Percentiles rank a stretch among this genome's conserved stretches.
These are phyloP conservation scores for Ophiostoma populinum DNA, from an alignment of 2,329 filamentous ascomycete species.

Conservation along the genomic window DNA sequence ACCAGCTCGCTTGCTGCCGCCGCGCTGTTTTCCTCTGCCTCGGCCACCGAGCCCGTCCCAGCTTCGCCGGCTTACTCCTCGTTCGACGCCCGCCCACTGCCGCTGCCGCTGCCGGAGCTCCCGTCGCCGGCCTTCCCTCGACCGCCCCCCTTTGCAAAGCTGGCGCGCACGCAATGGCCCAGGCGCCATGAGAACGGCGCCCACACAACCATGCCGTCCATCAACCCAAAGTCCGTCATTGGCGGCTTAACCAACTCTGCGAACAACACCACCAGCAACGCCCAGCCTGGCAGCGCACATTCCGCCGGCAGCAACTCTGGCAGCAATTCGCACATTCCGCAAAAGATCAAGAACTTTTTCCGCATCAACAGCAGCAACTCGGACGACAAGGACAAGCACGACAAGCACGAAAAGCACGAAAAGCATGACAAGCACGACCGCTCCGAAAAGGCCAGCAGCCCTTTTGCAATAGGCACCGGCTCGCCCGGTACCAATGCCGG, in stretches of 20 bases:
- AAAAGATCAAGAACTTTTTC: constrained; percentile 55
- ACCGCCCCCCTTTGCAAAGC: constrained; percentile 3
- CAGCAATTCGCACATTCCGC: constrained; percentile 35
- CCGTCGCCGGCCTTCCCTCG: not conserved
- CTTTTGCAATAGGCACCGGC: not conserved
- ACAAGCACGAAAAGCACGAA: constrained; percentile 12
- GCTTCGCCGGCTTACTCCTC: too few relatives aligned
- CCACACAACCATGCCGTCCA: constrained; percentile 14
- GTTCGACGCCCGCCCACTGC: too few relatives aligned
- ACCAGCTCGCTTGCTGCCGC: too few relatives aligned
- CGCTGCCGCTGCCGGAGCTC: too few relatives aligned
- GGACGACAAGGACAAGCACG: constrained; percentile 18
- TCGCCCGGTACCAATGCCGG: constrained; percentile 1
- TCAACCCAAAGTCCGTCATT: constrained; percentile 31
- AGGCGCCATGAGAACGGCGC: constrained; percentile 13
- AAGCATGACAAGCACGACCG: constrained; percentile 1
- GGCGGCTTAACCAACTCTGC: constrained; percentile 46
- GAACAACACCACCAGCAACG: constrained; percentile 11
- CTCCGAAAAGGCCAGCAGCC: constrained; percentile 1
- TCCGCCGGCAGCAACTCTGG: constrained; percentile 3
- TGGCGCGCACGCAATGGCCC: constrained; percentile 12
- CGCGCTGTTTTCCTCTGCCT: too few relatives aligned
- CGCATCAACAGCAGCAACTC: constrained; percentile 38
- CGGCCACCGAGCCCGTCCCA: too few relatives aligned
- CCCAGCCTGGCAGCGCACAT: too few relatives aligned